phyloP scores from a whole-genome alignment of 257 asterid genomes.

The Solanum tarapatanum region DNA sequence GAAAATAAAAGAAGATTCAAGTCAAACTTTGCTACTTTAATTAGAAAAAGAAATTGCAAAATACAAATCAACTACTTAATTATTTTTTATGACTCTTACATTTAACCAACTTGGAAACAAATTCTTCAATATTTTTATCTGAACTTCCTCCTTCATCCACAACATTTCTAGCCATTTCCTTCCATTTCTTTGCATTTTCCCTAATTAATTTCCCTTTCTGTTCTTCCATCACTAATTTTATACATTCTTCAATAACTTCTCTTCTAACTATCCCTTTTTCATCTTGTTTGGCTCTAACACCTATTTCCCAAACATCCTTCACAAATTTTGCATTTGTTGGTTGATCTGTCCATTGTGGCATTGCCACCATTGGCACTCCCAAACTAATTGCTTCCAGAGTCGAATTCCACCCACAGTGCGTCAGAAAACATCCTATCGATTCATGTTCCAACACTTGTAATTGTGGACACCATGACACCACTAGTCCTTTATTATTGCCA shows the following conservation, averaged over 20 bases:
- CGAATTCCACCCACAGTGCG: slow-evolving; percentile 57
- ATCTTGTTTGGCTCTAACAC: slow-evolving; percentile 17
- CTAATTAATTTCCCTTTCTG: slow-evolving; percentile 16
- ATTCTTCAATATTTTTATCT: slow-evolving; percentile 18
- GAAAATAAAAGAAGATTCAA: not conserved
- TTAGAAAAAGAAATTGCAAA: not conserved
- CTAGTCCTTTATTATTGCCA: not conserved
- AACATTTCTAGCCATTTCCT: slow-evolving; percentile 13
- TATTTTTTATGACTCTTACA: not conserved
- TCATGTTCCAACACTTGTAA: not conserved
- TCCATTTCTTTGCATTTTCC: slow-evolving; percentile 25
- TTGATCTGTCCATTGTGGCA: slow-evolving; percentile 32
- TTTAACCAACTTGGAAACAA: slow-evolving; percentile 3
- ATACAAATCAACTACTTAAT: not conserved
- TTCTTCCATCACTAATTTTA: slow-evolving; percentile 16
- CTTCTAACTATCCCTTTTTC: slow-evolving; percentile 22
- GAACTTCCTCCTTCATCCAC: slow-evolving; percentile 33
- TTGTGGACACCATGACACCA: not conserved
- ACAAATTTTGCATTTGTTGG: slow-evolving; percentile 28
- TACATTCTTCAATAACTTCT: slow-evolving; percentile 11
- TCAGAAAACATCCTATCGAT: slow-evolving; percentile 14
- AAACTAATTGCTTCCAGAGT: slow-evolving; percentile 29
- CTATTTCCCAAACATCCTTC: slow-evolving; percentile 27
- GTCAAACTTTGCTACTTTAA: not conserved
- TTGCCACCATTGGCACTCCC: not conserved